A percentile compares a stretch with the other conserved stretches of the same genome.
phyloP scores from a whole-genome alignment of 2,329 filamentous ascomycete species.

The Cladosporium sp. region DNA sequence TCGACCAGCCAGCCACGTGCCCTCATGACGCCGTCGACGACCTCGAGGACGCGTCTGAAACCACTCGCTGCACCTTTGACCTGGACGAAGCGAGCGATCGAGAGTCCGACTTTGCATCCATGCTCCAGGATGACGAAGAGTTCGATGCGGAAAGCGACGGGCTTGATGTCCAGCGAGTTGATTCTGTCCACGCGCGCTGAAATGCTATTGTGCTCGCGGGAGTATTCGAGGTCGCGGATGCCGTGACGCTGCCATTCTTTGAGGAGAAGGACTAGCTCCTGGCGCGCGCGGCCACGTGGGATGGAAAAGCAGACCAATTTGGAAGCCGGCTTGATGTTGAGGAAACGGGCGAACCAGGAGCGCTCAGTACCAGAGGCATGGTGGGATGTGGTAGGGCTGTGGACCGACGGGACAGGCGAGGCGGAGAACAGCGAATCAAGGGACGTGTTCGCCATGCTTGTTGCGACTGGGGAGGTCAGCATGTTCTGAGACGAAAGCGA shows the following conservation, averaged over 20 bases:
- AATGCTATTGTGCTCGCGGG: constrained; percentile 74
- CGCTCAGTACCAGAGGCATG: constrained; percentile 41
- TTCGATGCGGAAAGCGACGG: constrained; percentile 82
- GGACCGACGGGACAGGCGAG: constrained; percentile 46
- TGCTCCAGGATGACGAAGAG: constrained; percentile 88
- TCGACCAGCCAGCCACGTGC: constrained; percentile 63
- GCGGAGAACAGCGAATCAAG: constrained; percentile 28
- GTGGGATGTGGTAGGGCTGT: constrained; percentile 28
- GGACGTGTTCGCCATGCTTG: constrained; percentile 22
- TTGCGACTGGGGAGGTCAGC: constrained; percentile 19
- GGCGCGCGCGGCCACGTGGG: constrained; percentile 67
- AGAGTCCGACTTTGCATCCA: constrained; percentile 69
- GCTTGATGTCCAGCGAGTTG: constrained; percentile 80
- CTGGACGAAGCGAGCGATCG: constrained; percentile 81
- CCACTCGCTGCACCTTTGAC: constrained; percentile 88
- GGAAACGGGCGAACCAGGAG: constrained; percentile 85
- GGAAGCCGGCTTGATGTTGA: constrained; percentile 80
- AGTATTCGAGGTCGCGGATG: constrained; percentile 72
- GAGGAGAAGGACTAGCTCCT: constrained; percentile 71
- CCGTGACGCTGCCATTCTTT: constrained; percentile 73
- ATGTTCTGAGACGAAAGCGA: not conserved
- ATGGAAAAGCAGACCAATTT: constrained; percentile 72
- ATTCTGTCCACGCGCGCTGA: constrained; percentile 70
- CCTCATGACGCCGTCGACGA: constrained; percentile 65
- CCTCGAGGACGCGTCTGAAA: constrained; percentile 78